Base-by-base conservation (phyloP, 305 asterid genomes). In the Lippia alba region DNA sequence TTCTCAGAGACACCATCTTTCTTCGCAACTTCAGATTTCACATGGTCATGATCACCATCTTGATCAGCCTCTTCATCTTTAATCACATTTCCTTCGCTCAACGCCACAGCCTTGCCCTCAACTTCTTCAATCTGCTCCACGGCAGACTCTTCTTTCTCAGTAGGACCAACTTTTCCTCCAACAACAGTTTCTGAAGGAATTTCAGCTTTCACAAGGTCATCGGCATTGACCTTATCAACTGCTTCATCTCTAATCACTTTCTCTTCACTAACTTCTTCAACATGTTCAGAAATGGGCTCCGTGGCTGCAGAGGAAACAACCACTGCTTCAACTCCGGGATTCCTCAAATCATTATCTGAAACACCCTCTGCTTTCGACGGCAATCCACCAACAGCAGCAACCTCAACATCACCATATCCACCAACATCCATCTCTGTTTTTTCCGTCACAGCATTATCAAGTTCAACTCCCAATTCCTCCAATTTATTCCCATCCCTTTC, bases 401-500 rank as follows among this genome's bases (percentile, higher is more conserved):
- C 74, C 16, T 20, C 53, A 63, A 56, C 73, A 51, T 58, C 75
- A 49, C 56, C 74, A 59, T 71, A 78, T 68, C 78, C 77, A 41
- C 62, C 48, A 17, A 57, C 53, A 46, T 33, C 34, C 40, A 48
- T 57, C 11, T 54, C 79, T 16, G 74, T 74, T 74, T 74, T 59
- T 61, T 81, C 75, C 5, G 65, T 63, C 69, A 34, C 80, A 46
- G 50, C 79, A 36, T 36, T 36, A 36, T 36, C 4, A 7, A 61
- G 19, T 10, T 5, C 71, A 50, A 30, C 74, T 71, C 64, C 62
- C 83, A 59, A 75, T 78, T 73, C 66, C 72, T 41, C 79, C 69
- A 45, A 62, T 78, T 59, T 72, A 32, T 49, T 49, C 51, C 51
- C 76, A 65, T 61, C 83, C 69, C 72, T 74, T 19, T 67, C 73